A percentile compares a stretch with the other conserved stretches of the same genome.
phyloP scores from a whole-genome alignment of 176 grass and related monocot genomes.

The Carex pumila region DNA sequence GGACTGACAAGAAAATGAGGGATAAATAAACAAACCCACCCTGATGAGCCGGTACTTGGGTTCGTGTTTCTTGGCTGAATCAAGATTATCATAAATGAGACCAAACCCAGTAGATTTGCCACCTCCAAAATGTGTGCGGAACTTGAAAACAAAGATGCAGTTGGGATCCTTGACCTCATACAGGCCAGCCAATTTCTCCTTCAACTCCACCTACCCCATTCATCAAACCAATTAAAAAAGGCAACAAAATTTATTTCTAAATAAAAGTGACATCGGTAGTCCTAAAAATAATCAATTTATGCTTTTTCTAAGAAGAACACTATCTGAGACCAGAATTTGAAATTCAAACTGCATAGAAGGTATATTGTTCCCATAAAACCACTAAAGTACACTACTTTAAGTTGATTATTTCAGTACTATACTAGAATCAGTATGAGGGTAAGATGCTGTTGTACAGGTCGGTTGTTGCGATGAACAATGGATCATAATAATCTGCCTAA shows the following conservation, averaged over 20 bases:
- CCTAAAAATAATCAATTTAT: not conserved
- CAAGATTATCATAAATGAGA: slow-evolving; percentile 81
- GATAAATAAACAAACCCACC: slow-evolving; percentile 51
- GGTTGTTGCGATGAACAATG: not conserved
- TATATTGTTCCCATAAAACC: not conserved
- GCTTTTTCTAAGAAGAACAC: not conserved
- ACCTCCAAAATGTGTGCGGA: slow-evolving; percentile 92
- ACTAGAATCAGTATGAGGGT: not conserved
- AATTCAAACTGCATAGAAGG: not conserved
- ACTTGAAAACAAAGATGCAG: slow-evolving; percentile 98
- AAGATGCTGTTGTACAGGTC: not conserved
- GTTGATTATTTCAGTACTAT: not conserved
- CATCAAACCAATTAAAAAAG: not conserved
- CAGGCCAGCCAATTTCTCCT: slow-evolving; percentile 50
- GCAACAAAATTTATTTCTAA: not conserved
- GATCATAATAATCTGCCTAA: too few species aligned
- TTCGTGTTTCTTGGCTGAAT: slow-evolving; percentile 83
- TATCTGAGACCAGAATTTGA: not conserved
- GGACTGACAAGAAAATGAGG: not conserved
- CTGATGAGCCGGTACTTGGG: slow-evolving; percentile 97
- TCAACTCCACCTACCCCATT: slow-evolving; percentile 56
- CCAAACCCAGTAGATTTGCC: slow-evolving; percentile 93
- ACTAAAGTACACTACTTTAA: not conserved
- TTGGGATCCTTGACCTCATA: slow-evolving; percentile 80
- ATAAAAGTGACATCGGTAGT: not conserved